Conservation (phyloP, 2,329 filamentous ascomycete species). For the Trichophyton mentagrophytes region DNA sequence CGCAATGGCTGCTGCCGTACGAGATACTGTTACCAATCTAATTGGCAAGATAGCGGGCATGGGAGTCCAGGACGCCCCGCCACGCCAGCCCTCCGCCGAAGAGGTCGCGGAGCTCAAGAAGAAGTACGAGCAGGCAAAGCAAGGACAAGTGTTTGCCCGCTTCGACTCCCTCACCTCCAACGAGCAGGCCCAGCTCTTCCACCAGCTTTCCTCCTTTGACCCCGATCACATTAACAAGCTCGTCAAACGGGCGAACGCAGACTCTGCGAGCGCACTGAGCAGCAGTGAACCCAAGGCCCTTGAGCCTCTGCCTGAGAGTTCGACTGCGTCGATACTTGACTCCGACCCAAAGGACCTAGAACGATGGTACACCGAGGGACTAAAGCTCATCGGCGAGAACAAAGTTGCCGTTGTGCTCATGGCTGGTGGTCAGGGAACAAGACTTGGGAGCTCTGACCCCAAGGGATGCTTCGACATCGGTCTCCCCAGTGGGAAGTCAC, state of each 20-base stretch:
- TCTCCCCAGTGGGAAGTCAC: constrained; percentile 78
- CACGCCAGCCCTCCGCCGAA: constrained; percentile 45
- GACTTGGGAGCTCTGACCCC: constrained; percentile 83
- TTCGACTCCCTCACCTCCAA: constrained; percentile 62
- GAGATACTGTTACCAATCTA: constrained; percentile 36
- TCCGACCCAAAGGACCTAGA: constrained; percentile 65
- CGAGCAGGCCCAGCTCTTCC: constrained; percentile 67
- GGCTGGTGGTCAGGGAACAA: constrained; percentile 92
- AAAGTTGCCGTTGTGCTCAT: constrained; percentile 80
- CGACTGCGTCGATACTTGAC: constrained; percentile 83
- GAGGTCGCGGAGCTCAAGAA: constrained; percentile 55
- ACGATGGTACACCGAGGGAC: constrained; percentile 65
- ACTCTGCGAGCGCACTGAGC: constrained; percentile 23
- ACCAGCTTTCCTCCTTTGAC: constrained; percentile 71
- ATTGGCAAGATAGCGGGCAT: constrained; percentile 33
- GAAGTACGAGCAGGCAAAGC: constrained; percentile 60
- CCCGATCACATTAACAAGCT: constrained; percentile 79
- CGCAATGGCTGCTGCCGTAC: constrained; percentile 30
- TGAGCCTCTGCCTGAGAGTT: constrained; percentile 76
- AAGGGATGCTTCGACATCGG: constrained; percentile 98
- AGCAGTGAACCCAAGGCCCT: constrained; percentile 32
- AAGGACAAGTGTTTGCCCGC: constrained; percentile 76
- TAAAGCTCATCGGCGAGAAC: constrained; percentile 54
- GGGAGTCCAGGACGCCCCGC: constrained; percentile 4
- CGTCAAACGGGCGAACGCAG: constrained; percentile 63